phyloP scores from a whole-genome alignment of 2,329 filamentous ascomycete species.

The Colletotrichum gloeosporioides region DNA sequence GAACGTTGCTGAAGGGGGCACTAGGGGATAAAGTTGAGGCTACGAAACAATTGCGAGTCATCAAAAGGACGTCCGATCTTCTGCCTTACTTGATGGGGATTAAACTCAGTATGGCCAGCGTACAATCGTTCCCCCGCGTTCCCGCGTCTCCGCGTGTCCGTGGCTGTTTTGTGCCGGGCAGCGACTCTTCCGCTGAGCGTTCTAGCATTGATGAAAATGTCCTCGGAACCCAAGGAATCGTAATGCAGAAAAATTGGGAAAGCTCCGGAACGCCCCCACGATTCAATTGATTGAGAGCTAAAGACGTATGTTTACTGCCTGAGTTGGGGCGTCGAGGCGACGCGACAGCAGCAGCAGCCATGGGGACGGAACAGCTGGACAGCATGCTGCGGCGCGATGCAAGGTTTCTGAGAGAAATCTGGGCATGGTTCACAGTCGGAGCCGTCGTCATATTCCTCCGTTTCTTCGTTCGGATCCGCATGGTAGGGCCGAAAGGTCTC shows the following conservation, averaged over 20 bases:
- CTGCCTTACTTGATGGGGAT: neutral
- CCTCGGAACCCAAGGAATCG: neutral
- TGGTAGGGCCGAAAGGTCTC: constrained; percentile 39
- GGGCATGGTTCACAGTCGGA: constrained; percentile 36
- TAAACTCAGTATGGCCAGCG: neutral
- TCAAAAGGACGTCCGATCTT: neutral
- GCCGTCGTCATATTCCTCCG: constrained; percentile 34
- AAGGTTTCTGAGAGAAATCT: constrained; percentile 33
- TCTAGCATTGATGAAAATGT: neutral
- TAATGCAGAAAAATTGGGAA: neutral
- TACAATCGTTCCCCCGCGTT: neutral
- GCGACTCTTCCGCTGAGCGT: neutral
- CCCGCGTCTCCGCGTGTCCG: neutral
- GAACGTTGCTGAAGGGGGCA: neutral
- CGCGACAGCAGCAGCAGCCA: neutral
- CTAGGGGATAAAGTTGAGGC: neutral
- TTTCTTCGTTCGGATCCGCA: constrained; percentile 39
- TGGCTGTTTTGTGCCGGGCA: neutral
- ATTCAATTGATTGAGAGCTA: neutral
- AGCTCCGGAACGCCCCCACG: accelerated
- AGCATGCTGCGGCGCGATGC: neutral
- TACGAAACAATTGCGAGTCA: constrained; percentile 1
- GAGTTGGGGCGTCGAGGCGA: neutral
- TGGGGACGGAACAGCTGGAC: neutral
- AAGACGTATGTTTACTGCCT: neutral